These are phyloP conservation scores for Suillus plorans DNA, from an alignment of 768 basidiomycete genomes.

Conservation along the genomic window DNA sequence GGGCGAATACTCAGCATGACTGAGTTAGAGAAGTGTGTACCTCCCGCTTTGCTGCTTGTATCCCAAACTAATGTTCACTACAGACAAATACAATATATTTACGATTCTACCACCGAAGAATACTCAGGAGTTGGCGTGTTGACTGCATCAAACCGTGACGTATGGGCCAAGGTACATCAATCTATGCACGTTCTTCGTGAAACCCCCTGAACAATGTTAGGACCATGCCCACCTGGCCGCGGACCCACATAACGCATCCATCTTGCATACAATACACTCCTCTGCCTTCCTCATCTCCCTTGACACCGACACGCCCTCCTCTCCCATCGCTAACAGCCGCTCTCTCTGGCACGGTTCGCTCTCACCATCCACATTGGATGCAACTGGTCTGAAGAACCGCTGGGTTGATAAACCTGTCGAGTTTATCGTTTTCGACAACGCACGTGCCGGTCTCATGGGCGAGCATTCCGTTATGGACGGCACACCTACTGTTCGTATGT, in stretches of 20 bases:
- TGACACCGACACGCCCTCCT: conserved; percentile 50
- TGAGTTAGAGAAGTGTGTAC: conserved; percentile 61
- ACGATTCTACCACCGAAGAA: conserved; percentile 57
- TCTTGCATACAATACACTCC: conserved; percentile 76
- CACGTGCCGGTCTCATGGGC: conserved; percentile 82
- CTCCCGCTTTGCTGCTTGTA: background rate
- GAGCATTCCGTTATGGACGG: conserved; percentile 94
- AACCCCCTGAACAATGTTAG: conserved; percentile 31
- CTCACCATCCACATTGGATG: conserved; percentile 14
- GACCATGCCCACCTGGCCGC: conserved; percentile 63
- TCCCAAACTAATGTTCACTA: background rate
- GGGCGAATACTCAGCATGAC: conserved; percentile 60
- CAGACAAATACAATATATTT: conserved; percentile 74
- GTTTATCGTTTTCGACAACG: conserved; percentile 84
- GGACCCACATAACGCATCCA: conserved; percentile 57
- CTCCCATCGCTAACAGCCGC: conserved; percentile 63
- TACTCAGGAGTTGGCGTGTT: conserved; percentile 79
- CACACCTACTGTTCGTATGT: conserved; percentile 74
- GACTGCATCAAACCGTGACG: conserved; percentile 77
- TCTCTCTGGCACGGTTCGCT: conserved; percentile 63
- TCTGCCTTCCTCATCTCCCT: conserved; percentile 84
- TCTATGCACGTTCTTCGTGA: background rate
- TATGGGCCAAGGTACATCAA: conserved; percentile 77
- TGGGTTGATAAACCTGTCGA: conserved; percentile 92
- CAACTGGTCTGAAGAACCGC: conserved; percentile 63